These are phyloP conservation scores for Thoreauomyces humboldtii DNA, from an alignment of 192 early-diverging fungal species.

Conservation along the genomic window DNA sequence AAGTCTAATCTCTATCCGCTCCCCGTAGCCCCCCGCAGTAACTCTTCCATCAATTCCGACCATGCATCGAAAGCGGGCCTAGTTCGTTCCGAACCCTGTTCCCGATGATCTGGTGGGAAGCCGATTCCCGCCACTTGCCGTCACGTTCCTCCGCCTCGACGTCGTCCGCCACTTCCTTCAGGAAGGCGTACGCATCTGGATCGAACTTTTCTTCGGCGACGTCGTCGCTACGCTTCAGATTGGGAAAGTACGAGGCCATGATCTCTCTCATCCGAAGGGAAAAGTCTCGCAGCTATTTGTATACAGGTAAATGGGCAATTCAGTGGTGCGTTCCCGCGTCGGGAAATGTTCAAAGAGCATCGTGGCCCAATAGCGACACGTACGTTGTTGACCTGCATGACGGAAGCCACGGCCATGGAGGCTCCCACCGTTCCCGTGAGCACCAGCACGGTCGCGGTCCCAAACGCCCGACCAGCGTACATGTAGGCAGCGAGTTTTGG, in stretches of 20 bases:
- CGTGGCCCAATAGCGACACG: slow-evolving; percentile 15
- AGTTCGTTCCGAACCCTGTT: slow-evolving; percentile 6
- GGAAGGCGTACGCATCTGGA: slow-evolving; percentile 31
- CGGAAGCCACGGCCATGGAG: slow-evolving; percentile 35
- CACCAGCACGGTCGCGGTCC: slow-evolving; percentile 35
- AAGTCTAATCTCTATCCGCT: too few species aligned
- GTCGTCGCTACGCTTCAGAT: slow-evolving; percentile 25
- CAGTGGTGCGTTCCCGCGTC: not conserved
- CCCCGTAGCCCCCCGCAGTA: too few species aligned
- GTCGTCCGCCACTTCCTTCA: slow-evolving; percentile 32
- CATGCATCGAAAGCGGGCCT: slow-evolving; percentile 9
- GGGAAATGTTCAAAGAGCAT: not conserved
- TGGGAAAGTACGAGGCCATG: slow-evolving; percentile 21
- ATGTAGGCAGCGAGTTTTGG: slow-evolving; percentile 44
- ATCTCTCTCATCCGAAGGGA: slow-evolving; percentile 29
- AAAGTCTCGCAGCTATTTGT: slow-evolving; percentile 45
- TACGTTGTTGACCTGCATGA: slow-evolving; percentile 39
- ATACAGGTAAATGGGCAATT: not conserved
- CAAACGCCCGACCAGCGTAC: slow-evolving; percentile 47
- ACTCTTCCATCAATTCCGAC: slow-evolving; percentile 3
- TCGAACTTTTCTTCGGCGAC: slow-evolving; percentile 30
- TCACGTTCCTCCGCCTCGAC: slow-evolving; percentile 21
- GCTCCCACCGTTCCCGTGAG: slow-evolving; percentile 33
- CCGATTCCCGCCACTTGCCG: slow-evolving; percentile 17
- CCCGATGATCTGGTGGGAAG: slow-evolving; percentile 27